Evolutionary conservation across 257 asterid species (phyloP).

Genomic region (Fraxinus excelsior): DNA sequence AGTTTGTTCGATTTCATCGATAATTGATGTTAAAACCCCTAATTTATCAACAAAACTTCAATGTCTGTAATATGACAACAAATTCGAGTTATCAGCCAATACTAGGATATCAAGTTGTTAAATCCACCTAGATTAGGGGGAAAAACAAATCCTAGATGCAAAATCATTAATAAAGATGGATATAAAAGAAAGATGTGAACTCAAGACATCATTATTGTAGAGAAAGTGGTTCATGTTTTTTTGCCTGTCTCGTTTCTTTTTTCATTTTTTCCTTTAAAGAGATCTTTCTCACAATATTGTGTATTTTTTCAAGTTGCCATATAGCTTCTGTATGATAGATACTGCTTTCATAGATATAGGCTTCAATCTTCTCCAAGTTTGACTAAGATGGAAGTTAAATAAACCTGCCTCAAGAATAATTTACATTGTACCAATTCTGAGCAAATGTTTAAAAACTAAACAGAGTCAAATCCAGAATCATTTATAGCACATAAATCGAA

Average conservation of each 20-base stretch:
- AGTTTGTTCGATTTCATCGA: not conserved
- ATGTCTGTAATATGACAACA: not conserved
- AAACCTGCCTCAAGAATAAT: not conserved
- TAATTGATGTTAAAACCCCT: not conserved
- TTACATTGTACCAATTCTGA: not conserved
- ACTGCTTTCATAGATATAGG: not conserved
- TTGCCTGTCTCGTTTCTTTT: not conserved
- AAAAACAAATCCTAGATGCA: not conserved
- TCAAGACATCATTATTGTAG: not conserved
- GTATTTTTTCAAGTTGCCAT: too few species aligned
- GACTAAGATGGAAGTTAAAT: not conserved
- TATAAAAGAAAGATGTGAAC: not conserved
- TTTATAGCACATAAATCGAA: not conserved
- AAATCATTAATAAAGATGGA: too few species aligned
- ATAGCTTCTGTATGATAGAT: too few species aligned
- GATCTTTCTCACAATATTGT: too few species aligned
- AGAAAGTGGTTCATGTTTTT: not conserved
- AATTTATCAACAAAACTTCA: not conserved
- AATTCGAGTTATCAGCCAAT: not conserved
- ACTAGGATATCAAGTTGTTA: not conserved
- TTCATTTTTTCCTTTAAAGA: too few species aligned
- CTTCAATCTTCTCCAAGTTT: not conserved
- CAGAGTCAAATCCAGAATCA: not conserved
- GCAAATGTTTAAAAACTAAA: not conserved
- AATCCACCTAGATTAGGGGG: not conserved